A percentile compares a stretch with the other conserved stretches of the same genome.
Conservation (phyloP, 345 rosid genomes). For the Gossypium australe region DNA sequence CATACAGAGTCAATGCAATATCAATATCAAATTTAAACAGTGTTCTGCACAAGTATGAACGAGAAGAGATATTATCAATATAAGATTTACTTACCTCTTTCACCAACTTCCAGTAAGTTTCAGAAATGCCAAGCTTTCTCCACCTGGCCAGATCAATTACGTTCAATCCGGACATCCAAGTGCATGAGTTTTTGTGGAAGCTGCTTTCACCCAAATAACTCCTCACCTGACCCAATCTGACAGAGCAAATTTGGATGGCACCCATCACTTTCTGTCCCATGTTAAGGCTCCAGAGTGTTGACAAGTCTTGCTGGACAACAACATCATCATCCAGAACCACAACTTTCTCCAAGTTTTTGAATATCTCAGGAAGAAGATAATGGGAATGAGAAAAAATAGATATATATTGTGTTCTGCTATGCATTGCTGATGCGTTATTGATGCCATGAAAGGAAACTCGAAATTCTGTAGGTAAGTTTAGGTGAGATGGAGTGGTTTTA, state of each 20-base stretch:
- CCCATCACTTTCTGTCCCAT: constrained; percentile 87
- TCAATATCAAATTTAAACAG: not conserved
- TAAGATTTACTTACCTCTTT: constrained; percentile 47
- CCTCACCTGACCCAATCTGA: constrained; percentile 60
- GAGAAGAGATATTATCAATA: not conserved
- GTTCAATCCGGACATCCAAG: not conserved
- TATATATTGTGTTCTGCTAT: constrained; percentile 54
- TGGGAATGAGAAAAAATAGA: constrained; percentile 74
- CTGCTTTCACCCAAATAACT: constrained; percentile 39
- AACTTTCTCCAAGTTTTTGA: constrained; percentile 55
- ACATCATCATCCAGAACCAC: constrained; percentile 90
- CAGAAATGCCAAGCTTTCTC: constrained; percentile 58
- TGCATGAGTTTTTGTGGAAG: not conserved
- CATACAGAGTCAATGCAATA: not conserved
- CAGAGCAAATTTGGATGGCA: constrained; percentile 61
- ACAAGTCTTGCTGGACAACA: constrained; percentile 79
- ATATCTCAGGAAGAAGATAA: constrained; percentile 73
- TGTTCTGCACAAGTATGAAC: not conserved
- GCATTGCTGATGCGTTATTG: constrained; percentile 32
- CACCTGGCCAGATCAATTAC: constrained; percentile 46
- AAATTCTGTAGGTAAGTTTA: constrained; percentile 74
- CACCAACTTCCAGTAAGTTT: constrained; percentile 45
- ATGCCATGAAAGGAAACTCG: constrained; percentile 50
- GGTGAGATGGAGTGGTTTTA: constrained; percentile 33
- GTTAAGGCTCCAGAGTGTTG: constrained; percentile 62